Evolutionary conservation across 108 stramenopile genomes (phyloP).

Genomic region (Pseudonitzschia multiseries): DNA sequence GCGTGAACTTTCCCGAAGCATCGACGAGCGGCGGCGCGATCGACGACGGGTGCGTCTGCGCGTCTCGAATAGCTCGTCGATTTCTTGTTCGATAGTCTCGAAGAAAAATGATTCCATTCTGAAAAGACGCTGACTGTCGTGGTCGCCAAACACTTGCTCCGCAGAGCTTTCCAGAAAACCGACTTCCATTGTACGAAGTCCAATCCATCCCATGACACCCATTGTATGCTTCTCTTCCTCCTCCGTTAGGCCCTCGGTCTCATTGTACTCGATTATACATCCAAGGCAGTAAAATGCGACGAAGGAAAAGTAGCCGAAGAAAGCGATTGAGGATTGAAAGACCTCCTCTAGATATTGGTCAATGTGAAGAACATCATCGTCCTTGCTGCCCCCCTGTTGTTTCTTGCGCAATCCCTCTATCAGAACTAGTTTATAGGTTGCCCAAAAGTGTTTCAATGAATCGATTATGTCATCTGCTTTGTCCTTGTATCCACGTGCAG

Average conservation of each 20-base stretch:
- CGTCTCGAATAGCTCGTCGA: conserved; percentile 4
- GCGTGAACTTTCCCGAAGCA: conserved; percentile 5
- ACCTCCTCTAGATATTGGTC: conserved; percentile 15
- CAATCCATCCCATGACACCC: conserved; percentile 9
- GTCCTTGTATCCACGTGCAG: conserved; percentile 21
- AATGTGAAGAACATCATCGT: background rate
- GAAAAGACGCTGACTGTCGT: background rate
- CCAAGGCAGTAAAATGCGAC: conserved; percentile 21
- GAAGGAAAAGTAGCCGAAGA: conserved; percentile 23
- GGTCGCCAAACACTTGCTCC: background rate
- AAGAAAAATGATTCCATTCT: conserved; percentile 14
- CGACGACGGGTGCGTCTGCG: background rate
- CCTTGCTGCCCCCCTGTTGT: background rate
- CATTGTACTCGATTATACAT: background rate
- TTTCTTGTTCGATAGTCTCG: conserved; percentile 1
- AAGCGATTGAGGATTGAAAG: conserved; percentile 15
- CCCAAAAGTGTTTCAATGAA: conserved; percentile 26
- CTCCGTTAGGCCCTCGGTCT: conserved; percentile 3
- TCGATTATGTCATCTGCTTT: conserved; percentile 17
- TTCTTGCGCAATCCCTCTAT: background rate
- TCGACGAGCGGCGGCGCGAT: conserved; percentile 7
- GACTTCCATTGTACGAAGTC: conserved; percentile 13
- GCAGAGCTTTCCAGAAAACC: background rate
- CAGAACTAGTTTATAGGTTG: conserved; percentile 8
- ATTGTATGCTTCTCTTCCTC: background rate